These are phyloP conservation scores for Daedaleopsis sinensis DNA, from an alignment of 768 basidiomycete genomes.

Conservation along the genomic window DNA sequence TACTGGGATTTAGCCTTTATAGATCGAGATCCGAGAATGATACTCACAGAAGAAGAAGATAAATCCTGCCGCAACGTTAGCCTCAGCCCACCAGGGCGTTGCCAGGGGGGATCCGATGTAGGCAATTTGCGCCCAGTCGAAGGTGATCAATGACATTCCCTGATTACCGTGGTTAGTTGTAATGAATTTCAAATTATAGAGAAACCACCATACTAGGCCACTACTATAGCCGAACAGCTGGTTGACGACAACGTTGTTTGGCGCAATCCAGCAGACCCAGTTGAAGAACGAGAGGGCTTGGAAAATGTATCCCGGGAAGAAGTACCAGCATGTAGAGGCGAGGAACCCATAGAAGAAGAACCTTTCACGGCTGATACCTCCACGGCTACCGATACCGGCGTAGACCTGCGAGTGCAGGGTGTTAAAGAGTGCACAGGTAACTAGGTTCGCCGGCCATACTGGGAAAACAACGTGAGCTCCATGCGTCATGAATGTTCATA, in stretches of 20 bases:
- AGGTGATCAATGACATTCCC: conserved; percentile 69
- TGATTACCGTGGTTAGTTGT: neutral
- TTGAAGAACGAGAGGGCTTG: conserved; percentile 83
- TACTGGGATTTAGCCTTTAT: conserved; percentile 11
- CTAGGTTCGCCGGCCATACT: conserved; percentile 77
- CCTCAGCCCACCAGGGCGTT: conserved; percentile 82
- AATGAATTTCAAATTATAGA: conserved; percentile 5
- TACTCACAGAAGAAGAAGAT: conserved; percentile 46
- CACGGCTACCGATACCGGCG: conserved; percentile 59
- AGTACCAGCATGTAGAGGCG: conserved; percentile 60
- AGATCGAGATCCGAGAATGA: neutral
- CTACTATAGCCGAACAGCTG: conserved; percentile 57
- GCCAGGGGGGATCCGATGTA: conserved; percentile 67
- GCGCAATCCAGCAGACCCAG: conserved; percentile 67
- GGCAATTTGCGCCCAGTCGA: conserved; percentile 72
- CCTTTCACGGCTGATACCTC: conserved; percentile 70
- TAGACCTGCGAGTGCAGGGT: conserved; percentile 75
- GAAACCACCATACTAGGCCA: conserved; percentile 6
- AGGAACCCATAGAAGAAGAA: conserved; percentile 74
- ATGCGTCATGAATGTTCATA: neutral
- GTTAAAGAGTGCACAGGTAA: conserved; percentile 76
- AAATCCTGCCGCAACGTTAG: conserved; percentile 57
- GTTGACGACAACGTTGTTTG: conserved; percentile 42
- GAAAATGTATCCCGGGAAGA: conserved; percentile 81
- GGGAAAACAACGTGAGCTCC: conserved; percentile 1